These are phyloP conservation scores for Talaromyces sp. DNA, from an alignment of 2,329 filamentous ascomycete genomes.

Conservation along the genomic window DNA sequence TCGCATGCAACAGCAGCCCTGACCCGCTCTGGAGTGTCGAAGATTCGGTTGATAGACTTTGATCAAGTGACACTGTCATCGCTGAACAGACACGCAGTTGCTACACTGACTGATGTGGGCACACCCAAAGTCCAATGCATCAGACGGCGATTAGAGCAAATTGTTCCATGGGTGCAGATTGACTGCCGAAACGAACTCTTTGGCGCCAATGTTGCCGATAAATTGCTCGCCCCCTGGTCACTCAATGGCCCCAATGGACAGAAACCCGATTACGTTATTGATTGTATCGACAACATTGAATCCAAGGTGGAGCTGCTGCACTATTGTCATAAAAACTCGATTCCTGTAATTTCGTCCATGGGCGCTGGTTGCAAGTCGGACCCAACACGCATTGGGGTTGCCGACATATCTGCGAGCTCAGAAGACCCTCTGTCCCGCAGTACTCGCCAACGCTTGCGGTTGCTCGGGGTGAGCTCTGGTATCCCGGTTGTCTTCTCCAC, in stretches of 20 bases:
- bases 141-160: conserved; percentile 70
- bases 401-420: conserved; percentile 80
- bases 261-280: conserved; percentile 80
- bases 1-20: conserved; percentile 85
- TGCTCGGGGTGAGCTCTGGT: conserved; percentile 70
- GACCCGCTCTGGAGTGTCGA: conserved; percentile 81
- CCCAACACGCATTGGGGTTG: conserved; percentile 76
- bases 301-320: conserved; percentile 87
- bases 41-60: conserved; percentile 86
- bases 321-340: conserved; percentile 71
- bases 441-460: conserved; percentile 72
- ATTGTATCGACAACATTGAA: conserved; percentile 97
- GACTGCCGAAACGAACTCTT: conserved; percentile 84
- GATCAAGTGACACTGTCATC: conserved; percentile 95
- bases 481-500: conserved; percentile 91
- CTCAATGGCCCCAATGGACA: conserved; percentile 31
- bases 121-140: conserved; percentile 87
- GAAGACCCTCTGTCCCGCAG: conserved; percentile 85
- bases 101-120: conserved; percentile 88
- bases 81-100: conserved; percentile 91
- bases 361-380: conserved; percentile 91
- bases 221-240: conserved; percentile 62
- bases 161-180: conserved; percentile 87
- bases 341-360: conserved; percentile 91
- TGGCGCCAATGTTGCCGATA: conserved; percentile 58